A percentile compares a stretch with the other conserved stretches of the same genome.
Conservation (phyloP, 192 early-diverging fungal genomes). For the Coemansia sp. region DNA sequence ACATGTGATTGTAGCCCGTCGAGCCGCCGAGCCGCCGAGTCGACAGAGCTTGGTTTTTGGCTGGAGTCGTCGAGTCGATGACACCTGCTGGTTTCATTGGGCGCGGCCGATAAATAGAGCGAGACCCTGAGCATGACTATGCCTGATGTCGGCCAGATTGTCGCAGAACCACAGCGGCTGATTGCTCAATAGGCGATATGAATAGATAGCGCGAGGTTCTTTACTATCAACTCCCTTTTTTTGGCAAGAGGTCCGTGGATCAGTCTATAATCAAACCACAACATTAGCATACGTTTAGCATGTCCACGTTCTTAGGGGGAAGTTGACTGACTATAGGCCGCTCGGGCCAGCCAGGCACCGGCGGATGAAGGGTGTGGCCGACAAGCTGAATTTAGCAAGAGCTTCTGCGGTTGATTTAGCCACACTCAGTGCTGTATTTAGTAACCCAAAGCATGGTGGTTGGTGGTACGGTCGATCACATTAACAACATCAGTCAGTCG, state of each 20-base stretch:
- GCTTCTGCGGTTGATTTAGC: no score
- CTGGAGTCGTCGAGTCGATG: not conserved
- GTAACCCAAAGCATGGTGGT: no score
- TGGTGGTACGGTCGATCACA: not conserved
- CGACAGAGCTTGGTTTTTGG: not conserved
- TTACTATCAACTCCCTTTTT: not conserved
- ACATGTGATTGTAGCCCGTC: not conserved
- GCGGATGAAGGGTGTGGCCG: no score
- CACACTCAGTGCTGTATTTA: no score
- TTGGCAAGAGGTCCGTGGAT: not conserved
- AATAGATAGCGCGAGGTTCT: not conserved
- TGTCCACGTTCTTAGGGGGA: not conserved
- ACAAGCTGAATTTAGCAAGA: no score
- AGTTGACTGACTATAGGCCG: not conserved
- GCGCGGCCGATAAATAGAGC: not conserved
- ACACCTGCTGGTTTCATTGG: not conserved
- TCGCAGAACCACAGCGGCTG: not conserved
- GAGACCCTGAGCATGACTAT: not conserved
- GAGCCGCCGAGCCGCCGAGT: not conserved
- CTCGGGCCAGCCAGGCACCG: not conserved
- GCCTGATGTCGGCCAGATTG: not conserved
- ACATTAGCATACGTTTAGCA: not conserved
- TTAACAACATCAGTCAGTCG: not conserved
- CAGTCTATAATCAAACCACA: not conserved
- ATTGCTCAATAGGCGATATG: not conserved